Conservation (phyloP, 2,329 filamentous ascomycete genomes). For the Calonectria ilicicola region DNA sequence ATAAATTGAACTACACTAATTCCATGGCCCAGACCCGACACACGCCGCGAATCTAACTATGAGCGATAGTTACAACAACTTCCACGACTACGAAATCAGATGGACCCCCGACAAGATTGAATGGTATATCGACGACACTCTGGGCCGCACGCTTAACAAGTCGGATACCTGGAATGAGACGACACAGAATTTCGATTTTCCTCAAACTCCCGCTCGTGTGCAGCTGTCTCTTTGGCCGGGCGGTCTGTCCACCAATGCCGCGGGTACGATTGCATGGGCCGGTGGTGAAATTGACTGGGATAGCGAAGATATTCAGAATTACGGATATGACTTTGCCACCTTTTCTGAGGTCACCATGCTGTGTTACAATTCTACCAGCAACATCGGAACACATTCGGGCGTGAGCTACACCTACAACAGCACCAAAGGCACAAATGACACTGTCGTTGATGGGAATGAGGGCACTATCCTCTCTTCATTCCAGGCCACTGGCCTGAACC, state of each 20-base stretch:
- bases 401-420: constrained; percentile 82
- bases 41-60: constrained; percentile 79
- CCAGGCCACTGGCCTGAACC: constrained; percentile 82
- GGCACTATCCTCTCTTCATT: constrained; percentile 83
- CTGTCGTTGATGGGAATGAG: constrained; percentile 81
- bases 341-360: constrained; percentile 82
- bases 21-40: constrained; percentile 72
- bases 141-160: constrained; percentile 80
- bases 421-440: constrained; percentile 76
- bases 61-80: constrained; percentile 79
- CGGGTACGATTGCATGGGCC: constrained; percentile 92
- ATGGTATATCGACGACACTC: constrained; percentile 88
- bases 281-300: constrained; percentile 90
- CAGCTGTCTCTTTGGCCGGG: constrained; percentile 99
- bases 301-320: constrained; percentile 79
- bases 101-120: constrained; percentile 89
- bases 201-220: constrained; percentile 90
- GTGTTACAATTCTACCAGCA: constrained; percentile 77
- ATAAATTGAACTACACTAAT: not conserved
- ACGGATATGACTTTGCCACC: constrained; percentile 90
- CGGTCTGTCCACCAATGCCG: constrained; percentile 80
- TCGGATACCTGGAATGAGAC: constrained; percentile 89
- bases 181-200: constrained; percentile 84
- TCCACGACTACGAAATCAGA: constrained; percentile 91
- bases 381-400: constrained; percentile 76